A percentile compares a stretch with the other conserved stretches of the same genome.
phyloP scores from a whole-genome alignment of 2,329 filamentous ascomycete genomes.

The Aureobasidium sp. region DNA sequence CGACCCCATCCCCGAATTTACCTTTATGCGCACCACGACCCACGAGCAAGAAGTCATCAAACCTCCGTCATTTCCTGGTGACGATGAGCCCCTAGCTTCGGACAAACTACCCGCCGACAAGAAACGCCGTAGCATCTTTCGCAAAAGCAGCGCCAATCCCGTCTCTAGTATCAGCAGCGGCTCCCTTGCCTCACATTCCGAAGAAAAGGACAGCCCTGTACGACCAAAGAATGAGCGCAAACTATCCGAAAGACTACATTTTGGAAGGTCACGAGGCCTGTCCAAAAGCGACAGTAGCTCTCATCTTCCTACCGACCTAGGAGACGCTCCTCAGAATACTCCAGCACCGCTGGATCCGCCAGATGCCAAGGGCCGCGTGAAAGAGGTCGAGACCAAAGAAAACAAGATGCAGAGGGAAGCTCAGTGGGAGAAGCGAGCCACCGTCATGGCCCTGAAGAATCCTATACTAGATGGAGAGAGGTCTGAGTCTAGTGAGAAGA shows the following conservation, averaged over 20 bases:
- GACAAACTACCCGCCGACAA: background rate
- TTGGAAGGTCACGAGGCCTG: slow-evolving; percentile 38
- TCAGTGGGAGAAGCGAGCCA: slow-evolving; percentile 89
- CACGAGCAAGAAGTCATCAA: slow-evolving; percentile 69
- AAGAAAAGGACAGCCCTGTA: slow-evolving; percentile 14
- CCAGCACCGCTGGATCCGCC: slow-evolving; percentile 25
- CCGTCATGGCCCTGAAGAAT: slow-evolving; percentile 62
- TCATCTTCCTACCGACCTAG: slow-evolving; percentile 72
- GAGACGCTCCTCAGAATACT: slow-evolving; percentile 70
- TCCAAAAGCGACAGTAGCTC: slow-evolving; percentile 55
- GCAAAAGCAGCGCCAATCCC: slow-evolving; percentile 8
- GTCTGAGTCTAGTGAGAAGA: background rate
- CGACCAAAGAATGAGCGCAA: slow-evolving; percentile 35
- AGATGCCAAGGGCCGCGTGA: slow-evolving; percentile 15
- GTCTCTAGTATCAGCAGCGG: background rate
- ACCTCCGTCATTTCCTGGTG: slow-evolving; percentile 53
- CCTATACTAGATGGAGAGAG: slow-evolving; percentile 35
- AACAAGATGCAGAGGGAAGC: slow-evolving; percentile 50
- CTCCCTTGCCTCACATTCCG: background rate
- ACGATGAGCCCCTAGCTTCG: slow-evolving; percentile 21
- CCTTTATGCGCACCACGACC: slow-evolving; percentile 79
- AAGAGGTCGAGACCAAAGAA: slow-evolving; percentile 13
- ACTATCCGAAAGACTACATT: slow-evolving; percentile 64
- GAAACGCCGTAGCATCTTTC: slow-evolving; percentile 15
- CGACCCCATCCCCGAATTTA: slow-evolving; percentile 56